Conservation (phyloP, 2,329 filamentous ascomycete species). For the Aspergillus novofumigatus region DNA sequence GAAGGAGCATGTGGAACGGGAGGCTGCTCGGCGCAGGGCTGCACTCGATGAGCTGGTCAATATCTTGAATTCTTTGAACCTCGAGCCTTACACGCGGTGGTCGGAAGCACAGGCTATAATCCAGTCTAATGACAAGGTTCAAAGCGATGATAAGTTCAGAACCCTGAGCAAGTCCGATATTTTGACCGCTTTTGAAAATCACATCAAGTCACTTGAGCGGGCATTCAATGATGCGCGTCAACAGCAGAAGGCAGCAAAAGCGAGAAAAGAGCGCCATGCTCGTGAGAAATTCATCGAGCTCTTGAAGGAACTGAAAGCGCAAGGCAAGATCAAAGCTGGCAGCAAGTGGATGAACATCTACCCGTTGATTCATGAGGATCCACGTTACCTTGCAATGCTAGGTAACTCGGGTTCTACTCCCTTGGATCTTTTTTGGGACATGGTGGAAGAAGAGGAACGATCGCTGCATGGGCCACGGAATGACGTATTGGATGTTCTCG, state of each 20-base stretch:
- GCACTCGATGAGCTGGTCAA: constrained; percentile 80
- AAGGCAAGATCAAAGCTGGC: constrained; percentile 81
- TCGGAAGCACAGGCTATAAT: constrained; percentile 81
- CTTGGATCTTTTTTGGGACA: constrained; percentile 92
- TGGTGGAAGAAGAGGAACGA: constrained; percentile 88
- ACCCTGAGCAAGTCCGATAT: constrained; percentile 83
- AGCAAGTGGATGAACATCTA: constrained; percentile 85
- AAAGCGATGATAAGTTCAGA: constrained; percentile 79
- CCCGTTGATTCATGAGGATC: constrained; percentile 70
- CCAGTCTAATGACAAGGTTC: constrained; percentile 70
- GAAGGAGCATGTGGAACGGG: constrained; percentile 71
- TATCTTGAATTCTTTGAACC: constrained; percentile 71
- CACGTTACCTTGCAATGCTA: constrained; percentile 76
- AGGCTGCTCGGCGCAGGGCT: constrained; percentile 66
- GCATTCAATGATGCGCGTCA: constrained; percentile 88
- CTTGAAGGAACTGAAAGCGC: constrained; percentile 66
- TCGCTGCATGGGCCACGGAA: constrained; percentile 77
- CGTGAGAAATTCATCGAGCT: constrained; percentile 76
- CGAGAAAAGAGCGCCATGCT: constrained; percentile 77
- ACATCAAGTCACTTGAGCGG: constrained; percentile 88
- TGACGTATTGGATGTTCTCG: constrained; percentile 80
- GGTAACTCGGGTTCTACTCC: constrained; percentile 81
- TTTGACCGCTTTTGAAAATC: constrained; percentile 86
- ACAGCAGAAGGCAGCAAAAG: constrained; percentile 75
- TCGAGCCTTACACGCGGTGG: constrained; percentile 95